phyloP scores from a whole-genome alignment of 495 filamentous ascomycete genomes.

The Hamigera avellanea region DNA sequence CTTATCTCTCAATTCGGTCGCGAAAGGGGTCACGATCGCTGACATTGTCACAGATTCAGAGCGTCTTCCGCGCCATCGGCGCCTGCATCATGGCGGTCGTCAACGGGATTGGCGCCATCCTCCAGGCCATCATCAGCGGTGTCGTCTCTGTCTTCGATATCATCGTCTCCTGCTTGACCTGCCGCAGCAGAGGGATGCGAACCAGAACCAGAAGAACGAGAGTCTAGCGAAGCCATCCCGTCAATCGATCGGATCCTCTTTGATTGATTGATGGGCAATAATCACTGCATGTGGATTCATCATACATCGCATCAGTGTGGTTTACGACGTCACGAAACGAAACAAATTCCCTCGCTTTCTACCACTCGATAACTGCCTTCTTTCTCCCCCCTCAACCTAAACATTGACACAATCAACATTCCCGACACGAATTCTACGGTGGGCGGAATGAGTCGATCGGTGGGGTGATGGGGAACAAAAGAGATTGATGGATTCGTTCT shows the following conservation, averaged over 20 bases:
- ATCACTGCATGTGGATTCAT: too few relatives aligned
- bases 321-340: too few relatives aligned
- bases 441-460: too few relatives aligned
- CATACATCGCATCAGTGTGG: too few relatives aligned
- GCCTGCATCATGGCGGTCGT: constrained; percentile 73
- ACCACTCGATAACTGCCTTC: too few relatives aligned
- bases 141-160: constrained; percentile 70
- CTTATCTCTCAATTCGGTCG: background rate
- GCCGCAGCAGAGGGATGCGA: constrained; percentile 18
- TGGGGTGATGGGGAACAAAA: too few relatives aligned
- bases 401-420: too few relatives aligned
- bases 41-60: constrained; percentile 47
- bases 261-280: background rate
- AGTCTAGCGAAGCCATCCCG: background rate
- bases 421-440: too few relatives aligned
- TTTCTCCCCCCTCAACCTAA: too few relatives aligned
- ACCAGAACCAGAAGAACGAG: background rate
- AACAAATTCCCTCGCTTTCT: too few relatives aligned
- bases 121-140: constrained; percentile 70
- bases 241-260: background rate
- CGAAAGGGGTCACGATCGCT: constrained; percentile 8
- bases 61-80: constrained; percentile 76
- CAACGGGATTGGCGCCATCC: constrained; percentile 63
- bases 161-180: constrained; percentile 80
- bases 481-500: too few relatives aligned